Conservation (phyloP, 768 basidiomycete species). For the Termitomyces sp. region DNA sequence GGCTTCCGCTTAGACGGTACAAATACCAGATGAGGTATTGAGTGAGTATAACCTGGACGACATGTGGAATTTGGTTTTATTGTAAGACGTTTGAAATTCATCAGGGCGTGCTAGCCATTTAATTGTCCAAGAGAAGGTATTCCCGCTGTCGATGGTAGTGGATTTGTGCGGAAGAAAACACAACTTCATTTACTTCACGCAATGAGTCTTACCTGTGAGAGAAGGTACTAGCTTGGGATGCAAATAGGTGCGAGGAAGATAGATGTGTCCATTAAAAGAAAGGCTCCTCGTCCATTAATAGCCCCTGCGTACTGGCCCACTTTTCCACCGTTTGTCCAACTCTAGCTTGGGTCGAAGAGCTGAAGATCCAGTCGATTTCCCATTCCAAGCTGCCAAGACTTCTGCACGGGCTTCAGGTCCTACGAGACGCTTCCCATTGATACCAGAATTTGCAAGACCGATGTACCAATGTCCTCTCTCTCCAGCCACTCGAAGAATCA, state of each 20-base stretch:
- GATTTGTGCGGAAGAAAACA: background rate
- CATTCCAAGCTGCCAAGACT: constrained; percentile 25
- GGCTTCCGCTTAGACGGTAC: too few relatives aligned
- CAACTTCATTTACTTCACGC: background rate
- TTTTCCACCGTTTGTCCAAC: constrained; percentile 23
- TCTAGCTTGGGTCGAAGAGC: constrained; percentile 1
- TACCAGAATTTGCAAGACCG: constrained; percentile 22
- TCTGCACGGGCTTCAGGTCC: constrained; percentile 21
- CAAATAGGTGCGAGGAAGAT: background rate
- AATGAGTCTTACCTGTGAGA: background rate
- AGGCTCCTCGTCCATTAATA: background rate
- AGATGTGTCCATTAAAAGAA: background rate
- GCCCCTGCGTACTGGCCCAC: constrained; percentile 21
- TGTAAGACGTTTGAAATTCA: background rate
- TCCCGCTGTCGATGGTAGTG: too few relatives aligned
- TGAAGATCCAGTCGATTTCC: constrained; percentile 12
- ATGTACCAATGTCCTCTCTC: constrained; percentile 33
- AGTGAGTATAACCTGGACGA: too few relatives aligned
- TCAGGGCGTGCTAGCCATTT: background rate
- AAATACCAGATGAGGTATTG: background rate
- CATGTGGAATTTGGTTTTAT: too few relatives aligned
- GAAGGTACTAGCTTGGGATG: background rate
- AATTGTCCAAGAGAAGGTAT: too few relatives aligned
- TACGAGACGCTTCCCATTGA: constrained; percentile 20
- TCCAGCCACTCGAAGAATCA: constrained; percentile 25